Evolutionary conservation across 2,329 filamentous ascomycete genomes (phyloP), one percentile per base, ranked within the genome.

Genomic region (Fusarium sp.): DNA sequence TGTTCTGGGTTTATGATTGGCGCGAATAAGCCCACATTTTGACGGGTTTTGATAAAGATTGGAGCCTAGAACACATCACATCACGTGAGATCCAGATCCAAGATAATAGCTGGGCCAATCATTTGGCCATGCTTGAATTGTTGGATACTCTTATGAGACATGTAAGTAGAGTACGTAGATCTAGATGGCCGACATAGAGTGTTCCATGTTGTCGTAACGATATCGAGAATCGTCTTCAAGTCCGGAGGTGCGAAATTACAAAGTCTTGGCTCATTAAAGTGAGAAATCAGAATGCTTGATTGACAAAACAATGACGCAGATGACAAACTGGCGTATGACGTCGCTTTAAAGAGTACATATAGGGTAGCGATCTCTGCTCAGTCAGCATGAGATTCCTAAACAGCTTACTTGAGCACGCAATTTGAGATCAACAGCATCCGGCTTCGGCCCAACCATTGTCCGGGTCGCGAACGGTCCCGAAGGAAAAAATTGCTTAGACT

Each of bases 1-100:
- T 44, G 15, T 31, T n/a, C 34, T 45, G 34, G 33, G 28, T 28
- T 28, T 52, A 24, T 73, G 71, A 73, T 73, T 73, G 71, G 71
- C 52, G 43, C 19, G 36, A 62, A 53, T 50, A 34, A 42, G 42
- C 51, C 44, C 50, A 19, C 66, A 51, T 61, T 33, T 40, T 46
- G 43, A 44, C 44, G 26, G 43, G 26, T 44, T 58, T 51, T 46
- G 28, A 50, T 22, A 24, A 54, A 28, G 47, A n/a, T 33, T 24
- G 43, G 46, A 46, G 46, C 33, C 19, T 39, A 28, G 24, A 28
- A 26, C 22, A n/a, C 22, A 38, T 69, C 22, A n/a, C 22, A 38
- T 69, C 66, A 69, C 66, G 66, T 70, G 66, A 51, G 39, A 9
- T 24, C 24, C 22, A 17, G 11, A 42, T 13, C 38, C 9, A 39